Base-by-base conservation (phyloP, 129 eudicot species). In the Lonicera japonica region DNA sequence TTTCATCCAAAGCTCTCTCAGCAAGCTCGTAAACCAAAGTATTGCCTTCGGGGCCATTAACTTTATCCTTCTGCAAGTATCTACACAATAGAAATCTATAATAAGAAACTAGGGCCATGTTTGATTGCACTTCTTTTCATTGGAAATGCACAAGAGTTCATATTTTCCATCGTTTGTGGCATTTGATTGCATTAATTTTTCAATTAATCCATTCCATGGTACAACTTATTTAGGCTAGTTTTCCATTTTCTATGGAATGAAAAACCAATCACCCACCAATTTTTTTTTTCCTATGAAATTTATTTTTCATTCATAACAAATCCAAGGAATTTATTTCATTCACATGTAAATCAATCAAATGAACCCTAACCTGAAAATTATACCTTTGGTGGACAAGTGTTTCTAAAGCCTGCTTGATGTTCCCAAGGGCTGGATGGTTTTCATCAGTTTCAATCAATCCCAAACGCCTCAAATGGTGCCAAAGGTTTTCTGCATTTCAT, bases 351-450 rank as follows among this genome's bases (percentile, higher is more conserved):
- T 17, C 45, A 38, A 61, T 12, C 15, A 65, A 8, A 0, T 48
- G 52, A 60, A 40, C 22, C 51, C n/a, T 41, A 1, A 59, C 47
- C 12, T 25, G 5, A 25, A 25, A 60, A 41, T 62, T 29, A 56
- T 61, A 92, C 99, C 96, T 88, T 71, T 92, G 99, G 40, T 92
- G 96, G 48, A 88, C 91, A 63, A 92, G 96, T 70, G 83, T 64
- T 75, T 92, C 99, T 40, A 92, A 50, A 15, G 91, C 72, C 72
- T 74, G 84, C 54, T 92, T 92, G 52, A 67, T 77, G 73, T 69
- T 92, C 60, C 94, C 95, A 21, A 84, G 78, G 13, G 50, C 72
- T 8, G 83, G 69, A 76, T 92, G 88, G 55, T 52, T 80, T 68
- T 92, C 96, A 56, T 92, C 88, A 43, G 70, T 80, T 62, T 80